A percentile compares a stretch with the other conserved stretches of the same genome.
Evolutionary conservation across 2,329 filamentous ascomycete genomes (phyloP).

Genomic region (Cadophora malorum): DNA sequence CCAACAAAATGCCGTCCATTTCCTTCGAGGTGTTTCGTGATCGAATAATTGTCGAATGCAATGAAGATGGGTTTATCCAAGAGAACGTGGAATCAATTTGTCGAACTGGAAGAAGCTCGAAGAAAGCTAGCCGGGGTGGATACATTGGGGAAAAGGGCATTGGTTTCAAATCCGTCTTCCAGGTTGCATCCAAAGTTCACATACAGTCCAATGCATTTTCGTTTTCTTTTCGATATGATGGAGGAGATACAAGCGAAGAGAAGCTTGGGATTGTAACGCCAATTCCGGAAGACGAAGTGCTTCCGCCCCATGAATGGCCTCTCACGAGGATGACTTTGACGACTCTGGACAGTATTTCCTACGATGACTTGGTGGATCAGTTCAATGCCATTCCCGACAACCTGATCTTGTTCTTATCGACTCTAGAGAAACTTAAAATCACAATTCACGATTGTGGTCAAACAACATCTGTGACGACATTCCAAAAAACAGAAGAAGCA

Average conservation of each 20-base stretch:
- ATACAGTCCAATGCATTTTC: constrained; percentile 46
- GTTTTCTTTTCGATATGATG: constrained; percentile 32
- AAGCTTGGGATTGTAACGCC: constrained; percentile 4
- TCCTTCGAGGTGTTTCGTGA: background rate
- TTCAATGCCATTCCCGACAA: background rate
- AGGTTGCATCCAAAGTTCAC: constrained; percentile 46
- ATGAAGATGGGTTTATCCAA: background rate
- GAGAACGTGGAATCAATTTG: background rate
- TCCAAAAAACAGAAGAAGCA: background rate
- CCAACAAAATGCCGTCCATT: background rate
- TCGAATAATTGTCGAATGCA: background rate
- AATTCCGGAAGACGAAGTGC: constrained; percentile 20
- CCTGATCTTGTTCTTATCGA: background rate
- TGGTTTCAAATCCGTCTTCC: constrained; percentile 49
- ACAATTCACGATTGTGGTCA: too few species aligned
- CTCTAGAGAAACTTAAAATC: background rate
- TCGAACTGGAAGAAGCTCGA: background rate
- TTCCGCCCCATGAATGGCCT: constrained; percentile 4
- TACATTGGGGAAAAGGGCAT: constrained; percentile 49
- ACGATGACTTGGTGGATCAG: constrained; percentile 11
- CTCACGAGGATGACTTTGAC: constrained; percentile 23
- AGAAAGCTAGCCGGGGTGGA: constrained; percentile 24
- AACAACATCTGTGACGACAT: too few species aligned
- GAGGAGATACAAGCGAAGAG: background rate
- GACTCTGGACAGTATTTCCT: background rate